Evolutionary conservation across 116 monocot species (phyloP).

Genomic region (Trichopus zeylanicus): DNA sequence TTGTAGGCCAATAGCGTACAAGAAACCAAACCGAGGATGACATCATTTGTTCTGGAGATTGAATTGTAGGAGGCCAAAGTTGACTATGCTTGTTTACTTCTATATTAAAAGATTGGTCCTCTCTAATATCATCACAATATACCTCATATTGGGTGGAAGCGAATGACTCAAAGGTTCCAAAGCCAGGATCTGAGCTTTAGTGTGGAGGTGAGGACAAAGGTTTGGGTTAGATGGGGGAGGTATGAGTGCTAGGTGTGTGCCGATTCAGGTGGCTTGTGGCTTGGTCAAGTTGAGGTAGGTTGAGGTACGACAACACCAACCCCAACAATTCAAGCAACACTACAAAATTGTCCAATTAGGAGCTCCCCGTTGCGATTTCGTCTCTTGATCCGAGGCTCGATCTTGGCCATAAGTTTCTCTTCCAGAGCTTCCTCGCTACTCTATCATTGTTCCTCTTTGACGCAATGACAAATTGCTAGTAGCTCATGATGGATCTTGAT

Average conservation of each 20-base stretch:
- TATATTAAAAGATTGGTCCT: no score
- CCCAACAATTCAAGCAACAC: conserved; percentile 24
- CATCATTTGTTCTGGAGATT: no score
- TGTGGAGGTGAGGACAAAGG: conserved; percentile 34
- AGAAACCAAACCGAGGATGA: no score
- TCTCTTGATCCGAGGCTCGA: conserved; percentile 6
- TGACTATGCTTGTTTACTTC: no score
- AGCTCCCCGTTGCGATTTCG: background rate
- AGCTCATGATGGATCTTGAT: background rate
- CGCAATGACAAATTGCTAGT: conserved; percentile 1
- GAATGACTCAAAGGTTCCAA: conserved; percentile 25
- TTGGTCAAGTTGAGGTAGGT: conserved; percentile 42
- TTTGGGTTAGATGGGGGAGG: conserved; percentile 19
- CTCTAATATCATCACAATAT: no score
- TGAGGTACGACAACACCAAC: background rate
- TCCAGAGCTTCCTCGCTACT: background rate
- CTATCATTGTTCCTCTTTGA: conserved; percentile 17
- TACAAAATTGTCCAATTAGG: conserved; percentile 17
- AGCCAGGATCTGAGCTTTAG: conserved; percentile 29
- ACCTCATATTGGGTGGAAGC: no score
- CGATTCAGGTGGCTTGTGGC: conserved; percentile 37
- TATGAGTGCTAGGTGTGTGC: conserved; percentile 24
- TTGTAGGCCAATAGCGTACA: no score
- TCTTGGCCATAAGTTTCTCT: conserved; percentile 8
- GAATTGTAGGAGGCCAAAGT: no score